Conservation (phyloP, 1,284 basidiomycete genomes). For the Gymnopus androsaceus region DNA sequence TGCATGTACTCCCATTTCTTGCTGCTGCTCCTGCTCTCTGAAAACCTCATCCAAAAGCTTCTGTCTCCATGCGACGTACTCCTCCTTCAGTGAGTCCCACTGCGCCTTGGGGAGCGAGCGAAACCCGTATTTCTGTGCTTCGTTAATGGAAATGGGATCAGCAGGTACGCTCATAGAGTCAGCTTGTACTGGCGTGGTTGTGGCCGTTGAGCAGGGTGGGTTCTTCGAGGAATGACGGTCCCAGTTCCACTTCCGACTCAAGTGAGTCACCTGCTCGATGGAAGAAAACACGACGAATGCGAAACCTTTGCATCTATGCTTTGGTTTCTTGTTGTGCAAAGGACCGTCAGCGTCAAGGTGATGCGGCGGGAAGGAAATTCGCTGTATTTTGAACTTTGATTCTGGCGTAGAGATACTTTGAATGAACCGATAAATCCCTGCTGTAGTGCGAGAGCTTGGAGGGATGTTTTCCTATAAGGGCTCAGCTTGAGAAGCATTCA, state of each 20-base stretch:
- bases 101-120: slow-evolving; percentile 53
- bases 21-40: neutral
- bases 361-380: slow-evolving; percentile 57
- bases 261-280: slow-evolving; percentile 37
- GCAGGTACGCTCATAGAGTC: neutral
- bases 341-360: slow-evolving; percentile 53
- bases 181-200: neutral
- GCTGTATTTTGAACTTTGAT: slow-evolving; percentile 44
- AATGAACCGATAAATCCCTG: slow-evolving; percentile 49
- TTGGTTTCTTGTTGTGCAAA: neutral
- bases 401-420: slow-evolving; percentile 21
- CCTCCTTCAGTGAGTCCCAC: slow-evolving; percentile 64
- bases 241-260: slow-evolving; percentile 66
- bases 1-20: neutral
- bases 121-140: slow-evolving; percentile 52
- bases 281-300: slow-evolving; percentile 60
- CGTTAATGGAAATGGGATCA: slow-evolving; percentile 6
- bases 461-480: slow-evolving; percentile 70
- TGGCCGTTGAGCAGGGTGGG: neutral
- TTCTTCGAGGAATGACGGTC: slow-evolving; percentile 19
- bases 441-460: slow-evolving; percentile 44
- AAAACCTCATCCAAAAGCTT: slow-evolving; percentile 32
- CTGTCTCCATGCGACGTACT: slow-evolving; percentile 63
- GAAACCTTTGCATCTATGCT: slow-evolving; percentile 69
- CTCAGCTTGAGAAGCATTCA: slow-evolving; percentile 1